A percentile compares a stretch with the other conserved stretches of the same genome.
phyloP scores from a whole-genome alignment of 2,329 filamentous ascomycete genomes.

The Botrytis porri region DNA sequence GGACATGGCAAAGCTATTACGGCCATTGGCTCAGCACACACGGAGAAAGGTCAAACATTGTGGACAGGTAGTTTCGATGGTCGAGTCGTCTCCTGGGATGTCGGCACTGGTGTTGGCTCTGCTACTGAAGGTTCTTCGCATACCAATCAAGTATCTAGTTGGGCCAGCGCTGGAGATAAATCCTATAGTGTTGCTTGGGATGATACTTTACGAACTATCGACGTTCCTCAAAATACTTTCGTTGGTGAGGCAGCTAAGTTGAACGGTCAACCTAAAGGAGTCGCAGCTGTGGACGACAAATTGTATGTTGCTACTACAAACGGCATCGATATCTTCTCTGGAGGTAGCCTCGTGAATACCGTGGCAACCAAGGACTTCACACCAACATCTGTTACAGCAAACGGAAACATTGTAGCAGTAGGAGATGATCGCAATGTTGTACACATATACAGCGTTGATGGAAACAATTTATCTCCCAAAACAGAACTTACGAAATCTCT shows the following conservation, averaged over 20 bases:
- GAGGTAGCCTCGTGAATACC: conserved; percentile 59
- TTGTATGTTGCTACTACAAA: conserved; percentile 52
- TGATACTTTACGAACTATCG: conserved; percentile 78
- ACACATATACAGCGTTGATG: conserved; percentile 66
- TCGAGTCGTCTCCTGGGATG: conserved; percentile 79
- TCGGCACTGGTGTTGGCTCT: conserved; percentile 64
- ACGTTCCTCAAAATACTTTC: conserved; percentile 72
- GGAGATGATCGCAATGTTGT: conserved; percentile 73
- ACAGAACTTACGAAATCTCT: conserved; percentile 61
- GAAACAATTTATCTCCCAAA: conserved; percentile 50
- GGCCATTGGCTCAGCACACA: conserved; percentile 59
- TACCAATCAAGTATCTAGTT: conserved; percentile 79
- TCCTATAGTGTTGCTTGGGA: conserved; percentile 94
- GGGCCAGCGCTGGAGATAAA: conserved; percentile 59
- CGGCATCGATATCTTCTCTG: conserved; percentile 57
- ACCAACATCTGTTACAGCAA: conserved; percentile 70
- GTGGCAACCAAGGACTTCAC: conserved; percentile 58
- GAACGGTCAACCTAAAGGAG: conserved; percentile 75
- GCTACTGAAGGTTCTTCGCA: conserved; percentile 77
- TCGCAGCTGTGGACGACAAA: conserved; percentile 52
- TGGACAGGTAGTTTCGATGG: conserved; percentile 94
- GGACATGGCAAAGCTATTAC: conserved; percentile 93
- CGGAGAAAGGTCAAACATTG: conserved; percentile 55
- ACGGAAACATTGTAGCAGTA: conserved; percentile 66
- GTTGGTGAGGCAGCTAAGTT: conserved; percentile 66